Evolutionary conservation across 2,329 filamentous ascomycete genomes (phyloP).

Genomic region (Lasiodiplodia hormozganensis): DNA sequence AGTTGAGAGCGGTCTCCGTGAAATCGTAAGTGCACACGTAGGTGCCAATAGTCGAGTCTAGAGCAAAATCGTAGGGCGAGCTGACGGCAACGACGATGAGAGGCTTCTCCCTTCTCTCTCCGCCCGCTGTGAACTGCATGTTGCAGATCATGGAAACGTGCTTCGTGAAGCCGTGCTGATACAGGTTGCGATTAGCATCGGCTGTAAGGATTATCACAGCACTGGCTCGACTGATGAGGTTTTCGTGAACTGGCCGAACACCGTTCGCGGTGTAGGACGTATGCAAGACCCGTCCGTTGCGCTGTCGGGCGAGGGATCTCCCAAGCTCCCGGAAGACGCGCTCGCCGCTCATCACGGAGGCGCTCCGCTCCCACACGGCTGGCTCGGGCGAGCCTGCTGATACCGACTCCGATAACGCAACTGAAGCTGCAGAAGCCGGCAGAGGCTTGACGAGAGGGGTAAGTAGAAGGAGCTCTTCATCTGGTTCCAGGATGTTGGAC

Average conservation of each 20-base stretch:
- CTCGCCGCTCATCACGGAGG: constrained; percentile 85
- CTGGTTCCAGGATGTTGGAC: constrained; percentile 78
- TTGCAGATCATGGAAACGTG: constrained; percentile 96
- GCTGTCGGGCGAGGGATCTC: constrained; percentile 81
- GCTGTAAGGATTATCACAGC: constrained; percentile 91
- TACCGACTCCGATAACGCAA: constrained; percentile 69
- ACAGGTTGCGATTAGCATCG: constrained; percentile 91
- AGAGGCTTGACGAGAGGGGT: constrained; percentile 90
- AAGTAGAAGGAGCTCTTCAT: constrained; percentile 87
- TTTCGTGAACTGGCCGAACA: constrained; percentile 90
- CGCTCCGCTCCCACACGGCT: constrained; percentile 62
- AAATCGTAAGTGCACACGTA: constrained; percentile 98
- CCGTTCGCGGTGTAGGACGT: constrained; percentile 96
- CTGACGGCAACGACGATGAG: constrained; percentile 91
- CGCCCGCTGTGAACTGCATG: constrained; percentile 73
- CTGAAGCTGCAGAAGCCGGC: constrained; percentile 85
- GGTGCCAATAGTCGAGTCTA: constrained; percentile 87
- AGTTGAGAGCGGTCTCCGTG: constrained; percentile 87
- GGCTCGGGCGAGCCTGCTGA: constrained; percentile 64
- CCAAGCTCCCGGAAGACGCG: constrained; percentile 91
- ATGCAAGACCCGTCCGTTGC: constrained; percentile 86
- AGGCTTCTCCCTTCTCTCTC: constrained; percentile 78
- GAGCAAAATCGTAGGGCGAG: constrained; percentile 95
- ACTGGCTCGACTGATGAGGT: constrained; percentile 84
- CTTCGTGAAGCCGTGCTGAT: constrained; percentile 94